These are phyloP conservation scores for Aspergillus leporis DNA, from an alignment of 495 filamentous ascomycete species.

Conservation along the genomic window DNA sequence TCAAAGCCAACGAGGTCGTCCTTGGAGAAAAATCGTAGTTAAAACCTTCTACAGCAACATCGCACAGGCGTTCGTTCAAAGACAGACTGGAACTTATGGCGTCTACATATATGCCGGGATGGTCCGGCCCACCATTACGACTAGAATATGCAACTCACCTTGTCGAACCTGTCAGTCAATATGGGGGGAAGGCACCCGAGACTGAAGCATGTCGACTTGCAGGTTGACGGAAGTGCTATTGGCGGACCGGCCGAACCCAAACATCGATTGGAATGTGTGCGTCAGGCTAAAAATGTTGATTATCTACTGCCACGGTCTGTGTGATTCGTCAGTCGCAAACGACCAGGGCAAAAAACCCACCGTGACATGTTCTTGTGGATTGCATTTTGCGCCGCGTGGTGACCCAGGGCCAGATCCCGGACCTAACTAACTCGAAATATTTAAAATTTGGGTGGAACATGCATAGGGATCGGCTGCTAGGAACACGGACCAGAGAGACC, in stretches of 20 bases:
- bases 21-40: not conserved
- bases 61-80: not conserved
- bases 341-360: conserved; percentile 5
- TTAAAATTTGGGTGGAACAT: conserved; percentile 3
- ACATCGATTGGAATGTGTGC: conserved; percentile 9
- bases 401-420: not conserved
- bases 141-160: conserved; percentile 1
- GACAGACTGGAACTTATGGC: not conserved
- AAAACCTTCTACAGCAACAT: not conserved
- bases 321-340: conserved; percentile 2
- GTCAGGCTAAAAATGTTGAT: not conserved
- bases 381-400: conserved; percentile 6
- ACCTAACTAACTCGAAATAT: not conserved
- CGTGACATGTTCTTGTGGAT: not conserved
- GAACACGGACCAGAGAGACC: conserved; percentile 4
- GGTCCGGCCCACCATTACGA: conserved; percentile 7
- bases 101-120: not conserved
- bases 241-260: conserved; percentile 15
- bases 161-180: conserved; percentile 35
- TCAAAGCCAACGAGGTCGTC: conserved; percentile 3
- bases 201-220: conserved; percentile 20
- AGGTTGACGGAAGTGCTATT: conserved; percentile 12
- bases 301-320: conserved; percentile 2
- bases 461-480: conserved; percentile 9
- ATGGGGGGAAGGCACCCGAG: conserved; percentile 12